Evolutionary conservation across 1,139 yeast species (phyloP).

Genomic region (Pneumocystis carinii): DNA sequence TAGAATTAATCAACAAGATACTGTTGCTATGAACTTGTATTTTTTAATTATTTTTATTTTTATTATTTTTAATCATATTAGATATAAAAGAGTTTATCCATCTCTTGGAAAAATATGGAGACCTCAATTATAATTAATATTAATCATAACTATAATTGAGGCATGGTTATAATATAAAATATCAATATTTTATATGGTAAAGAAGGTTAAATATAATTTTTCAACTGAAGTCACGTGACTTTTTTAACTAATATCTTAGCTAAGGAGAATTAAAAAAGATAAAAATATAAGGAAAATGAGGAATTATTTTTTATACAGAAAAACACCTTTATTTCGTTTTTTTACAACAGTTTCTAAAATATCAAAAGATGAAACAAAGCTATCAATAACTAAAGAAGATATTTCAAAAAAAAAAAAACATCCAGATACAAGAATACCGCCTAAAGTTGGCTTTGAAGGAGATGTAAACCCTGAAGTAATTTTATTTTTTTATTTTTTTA

Average conservation of each 20-base stretch:
- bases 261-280: not conserved
- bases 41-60: not conserved
- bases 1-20: constrained; percentile 78
- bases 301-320: not conserved
- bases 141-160: not conserved
- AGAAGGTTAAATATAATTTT: not conserved
- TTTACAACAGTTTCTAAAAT: not conserved
- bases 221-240: no score
- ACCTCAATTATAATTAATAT: not conserved
- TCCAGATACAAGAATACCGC: constrained; percentile 48
- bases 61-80: not conserved
- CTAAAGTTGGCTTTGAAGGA: constrained; percentile 92
- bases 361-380: not conserved
- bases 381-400: not conserved
- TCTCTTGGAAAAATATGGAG: not conserved
- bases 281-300: not conserved
- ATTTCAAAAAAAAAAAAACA: constrained; percentile 27
- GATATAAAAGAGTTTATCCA: not conserved
- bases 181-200: not conserved
- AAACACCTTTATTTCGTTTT: not conserved
- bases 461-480: constrained; percentile 53
- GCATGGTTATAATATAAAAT: not conserved
- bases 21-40: constrained; percentile 82
- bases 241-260: not conserved
- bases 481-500: not conserved